Percentiles rank a stretch among this genome's conserved stretches.
phyloP scores from a whole-genome alignment of 2,329 filamentous ascomycete genomes.

The Tolypocladium endophyticum region DNA sequence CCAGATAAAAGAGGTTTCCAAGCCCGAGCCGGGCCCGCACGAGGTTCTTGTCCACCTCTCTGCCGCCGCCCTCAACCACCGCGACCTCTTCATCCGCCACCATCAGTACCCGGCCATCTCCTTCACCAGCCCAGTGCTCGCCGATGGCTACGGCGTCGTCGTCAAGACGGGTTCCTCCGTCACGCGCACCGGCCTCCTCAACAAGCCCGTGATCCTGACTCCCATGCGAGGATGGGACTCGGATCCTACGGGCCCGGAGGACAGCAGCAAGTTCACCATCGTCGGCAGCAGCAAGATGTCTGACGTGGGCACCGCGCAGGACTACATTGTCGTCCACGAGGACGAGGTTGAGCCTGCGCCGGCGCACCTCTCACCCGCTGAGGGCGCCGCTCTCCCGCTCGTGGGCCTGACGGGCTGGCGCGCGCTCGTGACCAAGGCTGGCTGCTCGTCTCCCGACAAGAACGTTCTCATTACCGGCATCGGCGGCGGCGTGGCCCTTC shows the following conservation, averaged over 20 bases:
- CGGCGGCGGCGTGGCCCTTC: conserved; percentile 81
- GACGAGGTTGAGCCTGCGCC: conserved; percentile 69
- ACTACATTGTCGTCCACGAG: conserved; percentile 59
- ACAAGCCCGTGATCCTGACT: conserved; percentile 67
- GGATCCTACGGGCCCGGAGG: conserved; percentile 63
- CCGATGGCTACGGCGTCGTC: conserved; percentile 74
- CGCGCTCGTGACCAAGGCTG: conserved; percentile 70
- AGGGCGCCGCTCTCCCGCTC: conserved; percentile 76
- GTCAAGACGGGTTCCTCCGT: conserved; percentile 46
- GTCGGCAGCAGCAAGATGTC: conserved; percentile 57
- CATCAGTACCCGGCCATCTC: conserved; percentile 81
- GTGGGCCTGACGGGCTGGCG: conserved; percentile 85
- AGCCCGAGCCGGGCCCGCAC: conserved; percentile 50
- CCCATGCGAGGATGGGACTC: conserved; percentile 70
- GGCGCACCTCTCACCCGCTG: conserved; percentile 55
- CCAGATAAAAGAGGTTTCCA: conserved; percentile 48
- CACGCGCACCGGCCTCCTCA: conserved; percentile 26
- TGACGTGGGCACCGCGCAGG: conserved; percentile 59
- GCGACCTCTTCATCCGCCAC: conserved; percentile 88
- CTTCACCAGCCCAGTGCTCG: conserved; percentile 67
- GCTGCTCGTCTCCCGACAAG: conserved; percentile 48
- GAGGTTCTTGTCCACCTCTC: conserved; percentile 68
- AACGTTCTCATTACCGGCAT: conserved; percentile 87
- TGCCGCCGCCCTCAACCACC: conserved; percentile 83
- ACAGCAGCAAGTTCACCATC: conserved; percentile 45